Conservation (phyloP, 768 basidiomycete species). For the Tylopilus vinaceipallidus region DNA sequence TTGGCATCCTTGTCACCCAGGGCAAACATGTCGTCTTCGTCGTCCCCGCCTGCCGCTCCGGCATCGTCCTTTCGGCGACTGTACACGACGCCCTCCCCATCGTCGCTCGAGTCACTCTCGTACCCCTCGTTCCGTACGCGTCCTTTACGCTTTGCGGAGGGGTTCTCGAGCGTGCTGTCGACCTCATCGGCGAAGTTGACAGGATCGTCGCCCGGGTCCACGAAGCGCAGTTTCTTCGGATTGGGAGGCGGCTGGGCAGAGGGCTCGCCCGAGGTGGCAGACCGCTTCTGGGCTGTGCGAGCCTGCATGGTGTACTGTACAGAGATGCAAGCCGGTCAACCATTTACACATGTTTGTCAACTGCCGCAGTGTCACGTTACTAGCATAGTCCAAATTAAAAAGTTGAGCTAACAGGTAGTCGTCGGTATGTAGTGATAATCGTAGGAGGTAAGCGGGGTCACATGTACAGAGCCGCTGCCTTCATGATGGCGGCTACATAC, state of each 20-base stretch:
- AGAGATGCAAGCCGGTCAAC: background rate
- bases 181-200: constrained; percentile 76
- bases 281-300: constrained; percentile 42
- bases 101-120: constrained; percentile 92
- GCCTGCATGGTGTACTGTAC: constrained; percentile 30
- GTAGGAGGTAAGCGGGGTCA: background rate
- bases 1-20: constrained; percentile 58
- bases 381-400: background rate
- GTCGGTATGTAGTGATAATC: background rate
- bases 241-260: constrained; percentile 28
- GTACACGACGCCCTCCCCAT: constrained; percentile 90
- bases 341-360: constrained; percentile 24
- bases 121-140: constrained; percentile 85
- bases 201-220: constrained; percentile 75
- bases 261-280: constrained; percentile 37
- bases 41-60: constrained; percentile 60
- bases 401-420: background rate
- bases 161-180: constrained; percentile 68
- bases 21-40: constrained; percentile 82
- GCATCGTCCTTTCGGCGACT: constrained; percentile 61
- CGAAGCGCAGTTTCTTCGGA: constrained; percentile 74
- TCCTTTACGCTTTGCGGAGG: constrained; percentile 60
- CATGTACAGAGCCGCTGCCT: constrained; percentile 21
- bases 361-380: background rate
- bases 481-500: constrained; percentile 53